Evolutionary conservation across 129 eudicot genomes (phyloP).

Genomic region (Lactuca sativa): DNA sequence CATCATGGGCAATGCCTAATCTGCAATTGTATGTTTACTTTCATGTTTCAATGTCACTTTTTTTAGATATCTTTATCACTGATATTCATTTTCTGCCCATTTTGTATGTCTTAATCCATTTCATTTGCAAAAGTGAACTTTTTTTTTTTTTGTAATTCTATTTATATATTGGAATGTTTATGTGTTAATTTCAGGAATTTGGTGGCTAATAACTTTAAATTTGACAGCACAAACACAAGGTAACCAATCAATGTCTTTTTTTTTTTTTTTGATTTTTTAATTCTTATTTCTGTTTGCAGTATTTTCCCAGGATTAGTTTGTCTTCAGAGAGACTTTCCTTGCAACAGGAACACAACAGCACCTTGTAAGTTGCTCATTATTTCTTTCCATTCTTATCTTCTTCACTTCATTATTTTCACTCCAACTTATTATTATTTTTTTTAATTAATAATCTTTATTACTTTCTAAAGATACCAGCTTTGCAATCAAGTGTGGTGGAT

Average conservation of each 20-base stretch:
- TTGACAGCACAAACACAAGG: conserved; percentile 49
- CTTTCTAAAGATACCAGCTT: conserved; percentile 42
- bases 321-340: conserved; percentile 51
- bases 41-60: not conserved
- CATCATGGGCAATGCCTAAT: conserved; percentile 36
- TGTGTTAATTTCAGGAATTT: conserved; percentile 50
- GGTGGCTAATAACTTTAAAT: conserved; percentile 64
- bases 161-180: conserved; percentile 7
- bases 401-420: not conserved
- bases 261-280: conserved; percentile 4
- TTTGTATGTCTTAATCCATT: too few relatives aligned
- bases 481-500: conserved; percentile 60
- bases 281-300: conserved; percentile 23
- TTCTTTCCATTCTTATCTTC: not conserved
- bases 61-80: not conserved
- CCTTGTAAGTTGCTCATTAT: conserved; percentile 37
- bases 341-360: conserved; percentile 39
- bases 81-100: too few relatives aligned
- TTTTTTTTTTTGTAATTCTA: not conserved
- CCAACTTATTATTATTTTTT: not conserved
- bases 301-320: conserved; percentile 40
- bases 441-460: conserved; percentile 18
- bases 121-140: too few relatives aligned
- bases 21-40: conserved; percentile 59
- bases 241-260: conserved; percentile 6